Evolutionary conservation across 495 filamentous ascomycete species (phyloP), one percentile per base, ranked within the genome.

Genomic region (Patellaria atrata): DNA sequence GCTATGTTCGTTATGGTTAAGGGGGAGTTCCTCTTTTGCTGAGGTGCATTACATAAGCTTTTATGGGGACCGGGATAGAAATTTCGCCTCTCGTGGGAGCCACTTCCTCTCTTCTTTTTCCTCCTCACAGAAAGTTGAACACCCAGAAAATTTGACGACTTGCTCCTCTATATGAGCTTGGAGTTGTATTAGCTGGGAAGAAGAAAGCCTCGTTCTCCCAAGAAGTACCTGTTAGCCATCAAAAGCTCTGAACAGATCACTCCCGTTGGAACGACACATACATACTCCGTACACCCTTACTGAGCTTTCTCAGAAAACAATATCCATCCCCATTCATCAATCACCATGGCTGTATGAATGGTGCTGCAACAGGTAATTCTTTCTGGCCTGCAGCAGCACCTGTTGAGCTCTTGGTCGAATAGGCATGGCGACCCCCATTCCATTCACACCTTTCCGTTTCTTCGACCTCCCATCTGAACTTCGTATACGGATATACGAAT

Each of bases 401-500:
- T n/a, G n/a, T 22, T 12, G 30, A 33, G 40, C 37, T 27, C 37
- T 26, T 18, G 23, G 33, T 33, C 36, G 33, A 40, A 30, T 37
- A 30, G 19, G 15, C 34, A 20, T 16, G 29, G 12, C 30, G 23
- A 26, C n/a, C 20, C 14, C 6, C 22, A 29, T 17, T 17, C 22
- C 10, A 26, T n/a, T 19, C 4, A 15, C n/a, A 26, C 63, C 70
- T 0, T 91, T 91, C 48, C 71, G 62, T 18, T 84, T 91, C 56
- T 69, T 91, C 50, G 67, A 75, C 30, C 63, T 93, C 0, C 84
- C 84, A 0, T 66, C 71, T 7, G 84, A 93, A 49, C 61, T 93
- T 20, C 79, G 83, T 6, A 43, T 73, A 26, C 70, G 70, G 30
- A 70, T 93, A 24, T 84, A 85, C 51, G 62, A 60, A 33, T 58